Evolutionary conservation across 441 rosid genomes (phyloP), one percentile per base, ranked within the genome.

Genomic region (Rhodomyrtus psidioides): DNA sequence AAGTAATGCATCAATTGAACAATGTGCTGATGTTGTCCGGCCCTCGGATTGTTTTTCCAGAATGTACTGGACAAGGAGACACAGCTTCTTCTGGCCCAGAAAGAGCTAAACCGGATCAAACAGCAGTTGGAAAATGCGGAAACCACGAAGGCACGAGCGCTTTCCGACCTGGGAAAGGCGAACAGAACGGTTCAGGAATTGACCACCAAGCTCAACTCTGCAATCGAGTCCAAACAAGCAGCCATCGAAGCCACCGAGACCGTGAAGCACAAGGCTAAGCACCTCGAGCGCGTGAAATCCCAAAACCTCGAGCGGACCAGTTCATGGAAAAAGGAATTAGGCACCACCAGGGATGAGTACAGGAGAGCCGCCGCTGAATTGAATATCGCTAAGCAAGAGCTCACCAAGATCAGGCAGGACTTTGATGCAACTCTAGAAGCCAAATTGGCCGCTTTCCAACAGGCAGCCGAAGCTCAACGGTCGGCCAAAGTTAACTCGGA

Each of bases 51-150:
- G 59, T 82, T 9, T 82, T 30, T 82, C 42, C 88, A 94, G 98
- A 94, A 91, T 91, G 93, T 94, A 79, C 83, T 94, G 53, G 95
- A 95, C 86, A 94, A 91, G 90, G 99, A 97, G 90, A 92, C 97
- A 30, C 95, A 92, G 84, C 93, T 97, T 59, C 88, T 96, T 39
- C 84, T 96, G 82, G 93, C 91, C 12, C 92, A 89, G 62, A 93
- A 88, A 58, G 94, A 96, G 86, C 70, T 92, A 26, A 88, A 65
- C 53, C 91, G 88, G 81, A 92, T 91, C 81, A 95, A 91, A 87
- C 88, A 89, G 53, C 87, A 92, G 86, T 85, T 94, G 16, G 93
- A 93, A 86, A 90, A 84, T 4, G 91, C 94, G 6, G 94, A 93
- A 87, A 85, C 54, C 24, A 89, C 94, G 0, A 94, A 88, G 87